Evolutionary conservation across 768 basidiomycete genomes (phyloP).

Genomic region (Kwoniella heveanensis): DNA sequence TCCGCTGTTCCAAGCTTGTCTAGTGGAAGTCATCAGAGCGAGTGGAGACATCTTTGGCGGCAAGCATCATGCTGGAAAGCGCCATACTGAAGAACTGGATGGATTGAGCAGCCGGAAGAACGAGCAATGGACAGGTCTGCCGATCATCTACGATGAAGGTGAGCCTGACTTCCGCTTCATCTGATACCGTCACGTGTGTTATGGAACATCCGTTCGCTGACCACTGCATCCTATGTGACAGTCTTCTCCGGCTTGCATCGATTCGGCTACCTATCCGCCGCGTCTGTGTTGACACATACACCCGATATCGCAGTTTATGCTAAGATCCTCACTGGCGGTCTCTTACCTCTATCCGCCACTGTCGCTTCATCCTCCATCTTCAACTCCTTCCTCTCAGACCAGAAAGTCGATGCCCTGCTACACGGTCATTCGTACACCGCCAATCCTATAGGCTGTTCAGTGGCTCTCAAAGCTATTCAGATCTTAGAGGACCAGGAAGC

Average conservation of each 20-base stretch:
- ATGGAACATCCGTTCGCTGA: too few relatives aligned
- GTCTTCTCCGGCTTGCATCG: slow-evolving; percentile 93
- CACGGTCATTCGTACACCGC: slow-evolving; percentile 98
- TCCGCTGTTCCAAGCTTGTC: slow-evolving; percentile 86
- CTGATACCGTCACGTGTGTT: not conserved
- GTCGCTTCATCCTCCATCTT: slow-evolving; percentile 80
- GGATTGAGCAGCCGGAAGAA: slow-evolving; percentile 14
- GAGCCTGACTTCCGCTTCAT: slow-evolving; percentile 11
- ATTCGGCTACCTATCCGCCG: slow-evolving; percentile 70
- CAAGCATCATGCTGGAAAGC: slow-evolving; percentile 32
- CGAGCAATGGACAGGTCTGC: slow-evolving; percentile 67
- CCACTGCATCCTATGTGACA: too few relatives aligned
- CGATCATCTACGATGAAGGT: slow-evolving; percentile 87
- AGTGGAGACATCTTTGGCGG: slow-evolving; percentile 53
- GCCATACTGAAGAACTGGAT: slow-evolving; percentile 18
- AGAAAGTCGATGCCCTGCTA: slow-evolving; percentile 80
- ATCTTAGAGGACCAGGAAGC: slow-evolving; percentile 63
- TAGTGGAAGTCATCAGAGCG: slow-evolving; percentile 76
- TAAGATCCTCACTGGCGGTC: slow-evolving; percentile 90
- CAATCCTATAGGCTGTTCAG: slow-evolving; percentile 87
- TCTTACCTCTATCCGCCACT: slow-evolving; percentile 82
- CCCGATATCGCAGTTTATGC: slow-evolving; percentile 92
- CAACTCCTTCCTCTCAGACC: slow-evolving; percentile 70
- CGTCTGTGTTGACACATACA: slow-evolving; percentile 64
- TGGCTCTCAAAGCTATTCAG: slow-evolving; percentile 77